A percentile compares a stretch with the other conserved stretches of the same genome.
These are phyloP conservation scores for Tylopilus vinaceipallidus DNA, from an alignment of 768 basidiomycete genomes.

Conservation along the genomic window DNA sequence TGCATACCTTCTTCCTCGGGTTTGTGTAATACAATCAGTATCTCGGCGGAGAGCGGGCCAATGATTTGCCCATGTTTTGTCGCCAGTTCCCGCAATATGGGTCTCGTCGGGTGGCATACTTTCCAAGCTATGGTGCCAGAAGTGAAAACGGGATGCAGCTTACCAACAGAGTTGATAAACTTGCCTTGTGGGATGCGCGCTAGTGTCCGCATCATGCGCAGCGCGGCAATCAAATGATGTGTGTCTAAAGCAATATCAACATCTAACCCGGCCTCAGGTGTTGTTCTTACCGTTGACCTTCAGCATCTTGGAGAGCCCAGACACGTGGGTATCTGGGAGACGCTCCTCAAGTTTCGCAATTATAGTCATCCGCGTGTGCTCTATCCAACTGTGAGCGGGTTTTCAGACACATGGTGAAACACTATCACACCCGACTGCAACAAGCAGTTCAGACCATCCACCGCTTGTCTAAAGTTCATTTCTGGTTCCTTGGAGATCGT, in stretches of 20 bases:
- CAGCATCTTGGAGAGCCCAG: slow-evolving; percentile 15
- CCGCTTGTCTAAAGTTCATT: slow-evolving; percentile 16
- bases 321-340: not conserved
- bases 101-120: slow-evolving; percentile 5
- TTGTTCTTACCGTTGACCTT: slow-evolving; percentile 9
- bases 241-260: slow-evolving; percentile 2
- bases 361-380: slow-evolving; percentile 5
- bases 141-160: too few relatives aligned
- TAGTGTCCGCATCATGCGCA: slow-evolving; percentile 18
- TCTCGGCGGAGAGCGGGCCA: slow-evolving; percentile 22
- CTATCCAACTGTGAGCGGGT: slow-evolving; percentile 3
- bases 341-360: not conserved
- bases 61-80: slow-evolving; percentile 5
- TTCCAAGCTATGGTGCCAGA: not conserved
- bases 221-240: slow-evolving; percentile 11
- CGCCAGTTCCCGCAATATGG: slow-evolving; percentile 17
- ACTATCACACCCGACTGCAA: slow-evolving; percentile 14
- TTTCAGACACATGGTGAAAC: too few relatives aligned
- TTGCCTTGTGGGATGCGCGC: slow-evolving; percentile 18
- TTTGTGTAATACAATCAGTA: slow-evolving; percentile 14
- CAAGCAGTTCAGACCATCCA: slow-evolving; percentile 20
- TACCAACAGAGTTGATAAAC: not conserved
- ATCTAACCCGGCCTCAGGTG: too few relatives aligned
- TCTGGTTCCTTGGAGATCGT: not conserved
- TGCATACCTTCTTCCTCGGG: slow-evolving; percentile 2